Conservation (phyloP, 257 asterid genomes). For the Henckelia pumila region DNA sequence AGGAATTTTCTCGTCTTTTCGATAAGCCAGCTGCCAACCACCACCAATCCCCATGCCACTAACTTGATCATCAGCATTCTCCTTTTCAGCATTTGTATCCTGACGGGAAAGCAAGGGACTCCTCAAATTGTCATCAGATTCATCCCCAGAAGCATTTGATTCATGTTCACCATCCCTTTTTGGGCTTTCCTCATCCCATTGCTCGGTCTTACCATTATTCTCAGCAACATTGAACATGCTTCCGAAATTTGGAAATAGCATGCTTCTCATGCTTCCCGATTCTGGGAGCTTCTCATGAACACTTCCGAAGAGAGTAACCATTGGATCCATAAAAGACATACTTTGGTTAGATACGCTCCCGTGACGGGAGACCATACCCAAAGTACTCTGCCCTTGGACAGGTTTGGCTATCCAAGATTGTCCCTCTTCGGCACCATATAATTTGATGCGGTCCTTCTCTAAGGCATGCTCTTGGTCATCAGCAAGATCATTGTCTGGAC, state of each 20-base stretch:
- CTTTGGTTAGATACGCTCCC: conserved; percentile 69
- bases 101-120: conserved; percentile 79
- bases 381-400: conserved; percentile 65
- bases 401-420: conserved; percentile 94
- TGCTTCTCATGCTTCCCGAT: conserved; percentile 80
- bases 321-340: conserved; percentile 62
- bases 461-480: conserved; percentile 54
- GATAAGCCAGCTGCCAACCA: conserved; percentile 96
- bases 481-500: conserved; percentile 62
- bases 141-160: conserved; percentile 53
- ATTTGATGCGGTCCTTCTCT: conserved; percentile 59
- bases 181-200: conserved; percentile 74
- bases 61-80: conserved; percentile 46
- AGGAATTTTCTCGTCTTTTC: conserved; percentile 60
- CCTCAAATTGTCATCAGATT: conserved; percentile 68
- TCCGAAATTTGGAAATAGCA: conserved; percentile 71
- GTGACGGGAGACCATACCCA: conserved; percentile 64
- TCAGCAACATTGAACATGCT: conserved; percentile 76
- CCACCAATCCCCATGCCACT: conserved; percentile 83
- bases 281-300: conserved; percentile 79
- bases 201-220: conserved; percentile 42
- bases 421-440: conserved; percentile 95
- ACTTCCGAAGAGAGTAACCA: conserved; percentile 90
- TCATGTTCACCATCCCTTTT: conserved; percentile 44
- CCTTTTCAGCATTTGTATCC: conserved; percentile 50